phyloP scores from a whole-genome alignment of 2,329 filamentous ascomycete species.

The Arthrinium phaeospermum region DNA sequence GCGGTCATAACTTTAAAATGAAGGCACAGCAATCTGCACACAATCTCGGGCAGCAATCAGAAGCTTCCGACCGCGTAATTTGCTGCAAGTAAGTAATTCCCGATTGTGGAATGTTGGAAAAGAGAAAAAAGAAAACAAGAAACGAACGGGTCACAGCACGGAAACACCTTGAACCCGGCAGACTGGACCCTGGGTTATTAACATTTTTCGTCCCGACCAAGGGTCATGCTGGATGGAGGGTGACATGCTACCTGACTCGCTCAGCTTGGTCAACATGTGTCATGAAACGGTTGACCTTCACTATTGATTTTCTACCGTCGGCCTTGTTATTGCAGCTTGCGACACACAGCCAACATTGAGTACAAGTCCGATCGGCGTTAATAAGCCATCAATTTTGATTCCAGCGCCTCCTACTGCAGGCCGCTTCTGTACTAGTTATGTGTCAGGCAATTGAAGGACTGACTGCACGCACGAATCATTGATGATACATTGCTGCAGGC shows the following conservation, averaged over 20 bases:
- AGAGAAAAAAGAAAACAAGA: background rate
- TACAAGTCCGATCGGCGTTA: too few relatives aligned
- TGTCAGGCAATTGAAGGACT: background rate
- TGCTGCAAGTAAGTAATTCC: background rate
- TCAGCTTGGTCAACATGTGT: background rate
- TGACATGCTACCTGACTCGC: background rate
- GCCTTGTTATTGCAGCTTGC: background rate
- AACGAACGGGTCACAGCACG: background rate
- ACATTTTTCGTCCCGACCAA: background rate
- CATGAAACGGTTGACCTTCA: background rate
- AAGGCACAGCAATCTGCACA: background rate
- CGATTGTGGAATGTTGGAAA: background rate
- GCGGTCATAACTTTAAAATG: background rate
- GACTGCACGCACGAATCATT: too few relatives aligned
- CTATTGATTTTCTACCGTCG: background rate
- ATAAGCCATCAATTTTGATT: too few relatives aligned
- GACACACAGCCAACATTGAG: too few relatives aligned
- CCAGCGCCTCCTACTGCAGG: too few relatives aligned
- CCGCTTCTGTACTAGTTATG: too few relatives aligned
- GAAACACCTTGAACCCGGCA: background rate
- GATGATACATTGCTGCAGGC: too few relatives aligned
- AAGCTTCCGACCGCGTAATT: background rate
- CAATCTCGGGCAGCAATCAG: background rate
- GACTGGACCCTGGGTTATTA: background rate
- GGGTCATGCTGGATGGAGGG: background rate